Evolutionary conservation across 2,329 filamentous ascomycete genomes (phyloP).

Genomic region (Cryphonectria nitschkei): DNA sequence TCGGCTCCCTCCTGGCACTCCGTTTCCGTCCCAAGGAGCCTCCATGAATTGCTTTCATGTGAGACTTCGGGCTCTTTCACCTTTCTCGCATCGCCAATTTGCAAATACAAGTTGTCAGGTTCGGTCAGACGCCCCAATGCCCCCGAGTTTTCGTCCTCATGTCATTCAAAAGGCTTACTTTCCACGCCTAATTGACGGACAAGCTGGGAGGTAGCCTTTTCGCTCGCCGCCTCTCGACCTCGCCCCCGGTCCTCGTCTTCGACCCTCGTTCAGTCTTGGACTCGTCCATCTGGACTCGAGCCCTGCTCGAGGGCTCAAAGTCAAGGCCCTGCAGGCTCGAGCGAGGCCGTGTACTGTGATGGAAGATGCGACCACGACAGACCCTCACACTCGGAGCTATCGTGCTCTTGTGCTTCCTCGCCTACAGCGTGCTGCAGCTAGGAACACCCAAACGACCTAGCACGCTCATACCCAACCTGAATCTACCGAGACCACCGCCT

Average conservation of each 20-base stretch:
- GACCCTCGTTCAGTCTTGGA: neutral
- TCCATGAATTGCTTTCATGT: slow-evolving; percentile 7
- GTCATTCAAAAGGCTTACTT: slow-evolving; percentile 22
- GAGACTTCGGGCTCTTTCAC: neutral
- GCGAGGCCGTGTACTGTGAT: slow-evolving; percentile 8
- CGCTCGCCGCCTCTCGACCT: slow-evolving; percentile 2
- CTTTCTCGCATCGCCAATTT: neutral
- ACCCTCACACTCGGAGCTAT: slow-evolving; percentile 35
- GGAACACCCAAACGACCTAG: slow-evolving; percentile 15
- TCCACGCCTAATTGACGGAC: slow-evolving; percentile 19
- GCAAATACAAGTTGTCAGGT: neutral
- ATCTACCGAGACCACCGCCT: slow-evolving; percentile 18
- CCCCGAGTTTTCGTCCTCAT: slow-evolving; percentile 11
- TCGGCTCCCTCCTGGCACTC: neutral
- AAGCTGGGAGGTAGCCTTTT: slow-evolving; percentile 8
- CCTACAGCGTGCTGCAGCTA: slow-evolving; percentile 34
- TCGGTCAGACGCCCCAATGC: slow-evolving; percentile 23
- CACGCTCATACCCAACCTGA: slow-evolving; percentile 14
- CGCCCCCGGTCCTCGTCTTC: neutral
- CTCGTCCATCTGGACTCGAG: neutral
- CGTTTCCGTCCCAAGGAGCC: neutral
- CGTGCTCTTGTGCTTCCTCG: slow-evolving; percentile 37
- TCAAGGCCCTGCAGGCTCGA: slow-evolving; percentile 19
- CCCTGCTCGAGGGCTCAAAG: slow-evolving; percentile 10
- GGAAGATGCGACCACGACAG: slow-evolving; percentile 40